These are phyloP conservation scores for Plasmodium yoelii DNA, from an alignment of 169 alveolate species.

Conservation along the genomic window DNA sequence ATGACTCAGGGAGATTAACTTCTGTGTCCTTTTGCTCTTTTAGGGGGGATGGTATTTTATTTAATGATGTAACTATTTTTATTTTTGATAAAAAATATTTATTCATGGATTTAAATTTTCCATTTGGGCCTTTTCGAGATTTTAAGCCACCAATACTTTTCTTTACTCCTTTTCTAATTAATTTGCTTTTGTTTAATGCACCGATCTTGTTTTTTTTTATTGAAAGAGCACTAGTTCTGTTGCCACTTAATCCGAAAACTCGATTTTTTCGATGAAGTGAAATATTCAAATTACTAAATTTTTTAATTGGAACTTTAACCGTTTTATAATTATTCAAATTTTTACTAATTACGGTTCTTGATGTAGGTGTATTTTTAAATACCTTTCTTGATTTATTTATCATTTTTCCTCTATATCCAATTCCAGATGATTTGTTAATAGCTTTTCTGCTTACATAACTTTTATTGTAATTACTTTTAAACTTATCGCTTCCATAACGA, in stretches of 20 bases:
- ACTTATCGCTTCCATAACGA: conserved; percentile 31
- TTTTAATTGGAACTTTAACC: conserved; percentile 10
- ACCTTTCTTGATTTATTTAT: conserved; percentile 42
- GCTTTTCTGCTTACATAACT: conserved; percentile 22
- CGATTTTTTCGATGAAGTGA: conserved; percentile 69
- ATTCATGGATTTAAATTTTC: conserved; percentile 65
- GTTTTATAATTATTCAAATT: conserved; percentile 51
- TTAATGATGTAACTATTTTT: conserved; percentile 70
- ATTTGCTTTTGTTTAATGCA: conserved; percentile 45
- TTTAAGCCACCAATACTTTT: conserved; percentile 16
- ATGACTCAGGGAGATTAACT: conserved; percentile 72
- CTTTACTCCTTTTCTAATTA: conserved; percentile 47
- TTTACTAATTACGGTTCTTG: conserved; percentile 38
- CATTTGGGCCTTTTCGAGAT: conserved; percentile 27
- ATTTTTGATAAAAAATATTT: conserved; percentile 70
- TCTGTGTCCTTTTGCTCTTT: conserved; percentile 74
- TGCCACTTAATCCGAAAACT: conserved; percentile 16
- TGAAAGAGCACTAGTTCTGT: conserved; percentile 10
- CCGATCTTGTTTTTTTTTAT: conserved; percentile 19
- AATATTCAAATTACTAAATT: conserved; percentile 57
- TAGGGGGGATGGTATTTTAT: conserved; percentile 74
- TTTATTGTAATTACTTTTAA: conserved; percentile 42
- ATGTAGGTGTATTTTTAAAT: conserved; percentile 38
- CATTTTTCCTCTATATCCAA: conserved; percentile 21
- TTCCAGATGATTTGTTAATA: conserved; percentile 27